Evolutionary conservation across 108 stramenopile genomes (phyloP), one percentile per base, ranked within the genome.

Genomic region (Cylindrotheca closterium): DNA sequence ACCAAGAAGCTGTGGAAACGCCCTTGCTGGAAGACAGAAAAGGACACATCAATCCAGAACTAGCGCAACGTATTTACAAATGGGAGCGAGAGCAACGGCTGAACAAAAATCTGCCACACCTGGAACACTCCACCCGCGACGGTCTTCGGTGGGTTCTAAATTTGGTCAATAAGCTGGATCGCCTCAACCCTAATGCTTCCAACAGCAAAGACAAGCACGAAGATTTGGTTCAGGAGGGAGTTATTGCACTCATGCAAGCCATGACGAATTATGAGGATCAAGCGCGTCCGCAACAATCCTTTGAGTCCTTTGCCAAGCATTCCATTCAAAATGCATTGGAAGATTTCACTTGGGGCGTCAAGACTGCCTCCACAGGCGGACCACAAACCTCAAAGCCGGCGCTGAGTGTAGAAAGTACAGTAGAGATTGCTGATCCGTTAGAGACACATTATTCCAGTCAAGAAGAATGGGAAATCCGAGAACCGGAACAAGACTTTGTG

Each of bases 211-310:
- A 31, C 1, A 48, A 26, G 0, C 21, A 62, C 34, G 73, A 74
- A n/a, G 86, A 87, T 51, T 54, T 83, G 51, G 69, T 83, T 49
- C 86, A 87, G 62, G 86, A 87, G 58, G 86, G 86, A 8, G 70
- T 87, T 56, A 69, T 83, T 24, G 82, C 82, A 0, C 53, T 87
- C 23, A 70, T 87, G 52, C 64, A 68, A 26, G 75, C 82, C 63
- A 79, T 81, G 64, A 72, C 47, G 17, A 61, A 64, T 4, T 83
- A 70, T 49, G 33, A 71, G 64, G 56, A 64, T 25, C 42, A 69
- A 57, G 47, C 59, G 1, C 58, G 60, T 8, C 68, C 68, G 1
- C 67, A 72, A 5, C 51, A 70, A 51, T 51, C 60, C 5, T 85
- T 85, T 62, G 79, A 82, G 63, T 25, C 64, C 18, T 85, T 77